Evolutionary conservation across 2,329 filamentous ascomycete genomes (phyloP).

Genomic region (Diaporthe nobilis): DNA sequence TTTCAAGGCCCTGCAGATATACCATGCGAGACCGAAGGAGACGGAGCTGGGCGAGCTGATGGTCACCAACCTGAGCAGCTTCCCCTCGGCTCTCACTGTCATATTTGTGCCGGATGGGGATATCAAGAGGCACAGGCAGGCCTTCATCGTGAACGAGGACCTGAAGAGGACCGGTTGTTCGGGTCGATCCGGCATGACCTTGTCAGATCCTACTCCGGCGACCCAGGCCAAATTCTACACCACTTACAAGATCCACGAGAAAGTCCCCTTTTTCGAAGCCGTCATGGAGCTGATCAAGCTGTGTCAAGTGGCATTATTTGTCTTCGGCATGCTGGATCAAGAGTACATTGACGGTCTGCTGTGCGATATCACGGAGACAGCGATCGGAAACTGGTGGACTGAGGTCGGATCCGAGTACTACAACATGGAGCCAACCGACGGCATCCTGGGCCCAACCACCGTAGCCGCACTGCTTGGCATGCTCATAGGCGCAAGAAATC

Average conservation of each 20-base stretch:
- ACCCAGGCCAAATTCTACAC: slow-evolving; percentile 94
- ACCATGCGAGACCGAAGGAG: slow-evolving; percentile 86
- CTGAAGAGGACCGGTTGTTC: slow-evolving; percentile 94
- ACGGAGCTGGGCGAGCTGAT: slow-evolving; percentile 88
- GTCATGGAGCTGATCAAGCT: slow-evolving; percentile 92
- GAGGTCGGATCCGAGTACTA: slow-evolving; percentile 93
- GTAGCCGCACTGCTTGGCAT: slow-evolving; percentile 90
- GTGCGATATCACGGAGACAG: slow-evolving; percentile 92
- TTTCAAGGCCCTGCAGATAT: slow-evolving; percentile 87
- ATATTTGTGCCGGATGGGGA: slow-evolving; percentile 92
- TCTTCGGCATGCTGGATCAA: slow-evolving; percentile 89
- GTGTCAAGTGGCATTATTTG: slow-evolving; percentile 88
- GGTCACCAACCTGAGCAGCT: slow-evolving; percentile 93
- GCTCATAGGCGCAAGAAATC: slow-evolving; percentile 90
- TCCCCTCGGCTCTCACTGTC: slow-evolving; percentile 93
- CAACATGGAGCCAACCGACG: slow-evolving; percentile 92
- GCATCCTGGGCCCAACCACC: slow-evolving; percentile 91
- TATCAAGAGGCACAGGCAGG: slow-evolving; percentile 81
- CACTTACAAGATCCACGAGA: slow-evolving; percentile 88
- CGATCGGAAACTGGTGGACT: slow-evolving; percentile 95
- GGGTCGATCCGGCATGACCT: slow-evolving; percentile 86
- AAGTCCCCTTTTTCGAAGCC: slow-evolving; percentile 81
- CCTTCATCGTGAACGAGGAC: slow-evolving; percentile 95
- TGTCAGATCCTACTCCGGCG: slow-evolving; percentile 82
- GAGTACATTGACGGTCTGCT: slow-evolving; percentile 93